Conservation (phyloP, 2,329 filamentous ascomycete species). For the Aspergillus sp. region DNA sequence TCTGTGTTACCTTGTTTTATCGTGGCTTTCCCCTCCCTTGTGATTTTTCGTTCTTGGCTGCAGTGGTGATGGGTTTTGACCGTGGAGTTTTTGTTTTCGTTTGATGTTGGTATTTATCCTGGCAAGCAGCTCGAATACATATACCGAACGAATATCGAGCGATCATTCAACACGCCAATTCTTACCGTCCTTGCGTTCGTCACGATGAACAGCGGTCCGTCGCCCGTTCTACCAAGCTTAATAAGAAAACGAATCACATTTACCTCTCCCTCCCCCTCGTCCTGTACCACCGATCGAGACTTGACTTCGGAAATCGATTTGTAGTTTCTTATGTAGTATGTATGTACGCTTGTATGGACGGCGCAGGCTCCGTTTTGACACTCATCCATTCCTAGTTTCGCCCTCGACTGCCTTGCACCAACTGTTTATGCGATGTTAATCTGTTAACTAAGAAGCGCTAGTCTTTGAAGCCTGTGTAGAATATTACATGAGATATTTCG, state of each 20-base stretch:
- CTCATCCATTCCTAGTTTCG: too few species aligned
- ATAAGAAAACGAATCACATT: constrained; percentile 16
- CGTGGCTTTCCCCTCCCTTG: neutral
- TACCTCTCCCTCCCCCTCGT: constrained; percentile 7
- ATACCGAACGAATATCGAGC: constrained; percentile 21
- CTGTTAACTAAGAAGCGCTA: too few species aligned
- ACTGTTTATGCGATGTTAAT: too few species aligned
- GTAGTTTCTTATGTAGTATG: constrained; percentile 3
- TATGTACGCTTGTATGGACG: neutral
- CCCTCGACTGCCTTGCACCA: too few species aligned
- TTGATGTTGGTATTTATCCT: constrained; percentile 21
- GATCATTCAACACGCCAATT: constrained; percentile 16
- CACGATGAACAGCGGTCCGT: constrained; percentile 17
- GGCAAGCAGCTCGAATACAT: constrained; percentile 21
- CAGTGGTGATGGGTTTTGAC: constrained; percentile 4
- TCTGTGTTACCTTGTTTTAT: neutral
- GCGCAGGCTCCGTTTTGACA: neutral
- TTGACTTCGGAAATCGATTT: constrained; percentile 4
- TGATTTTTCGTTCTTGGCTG: neutral
- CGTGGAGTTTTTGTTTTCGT: constrained; percentile 5
- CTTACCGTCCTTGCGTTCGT: constrained; percentile 17
- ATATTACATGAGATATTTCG: too few species aligned
- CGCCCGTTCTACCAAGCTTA: constrained; percentile 17
- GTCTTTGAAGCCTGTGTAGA: too few species aligned
- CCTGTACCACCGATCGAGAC: constrained; percentile 9